Conservation (phyloP, 768 basidiomycete genomes). For the Kwoniella mangroviensis region DNA sequence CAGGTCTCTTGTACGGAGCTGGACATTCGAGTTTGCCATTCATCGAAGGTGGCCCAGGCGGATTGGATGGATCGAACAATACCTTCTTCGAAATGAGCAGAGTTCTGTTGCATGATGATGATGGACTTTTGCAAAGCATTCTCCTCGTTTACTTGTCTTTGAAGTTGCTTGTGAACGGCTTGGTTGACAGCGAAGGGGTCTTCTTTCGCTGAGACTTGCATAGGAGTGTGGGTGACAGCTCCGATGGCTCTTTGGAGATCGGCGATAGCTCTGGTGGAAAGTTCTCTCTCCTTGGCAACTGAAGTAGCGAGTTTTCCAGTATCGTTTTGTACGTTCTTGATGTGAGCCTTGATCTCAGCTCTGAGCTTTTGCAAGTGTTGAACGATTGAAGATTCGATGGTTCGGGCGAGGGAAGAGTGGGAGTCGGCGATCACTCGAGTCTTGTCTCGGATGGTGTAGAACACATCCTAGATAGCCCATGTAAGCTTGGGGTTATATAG, state of each 20-base stretch:
- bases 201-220: conserved; percentile 74
- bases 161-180: conserved; percentile 57
- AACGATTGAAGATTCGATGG: conserved; percentile 95
- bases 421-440: conserved; percentile 92
- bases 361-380: conserved; percentile 96
- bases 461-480: conserved; percentile 71
- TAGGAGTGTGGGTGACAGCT: conserved; percentile 93
- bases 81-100: conserved; percentile 94
- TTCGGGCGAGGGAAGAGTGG: conserved; percentile 92
- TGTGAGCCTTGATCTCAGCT: conserved; percentile 94
- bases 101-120: conserved; percentile 97
- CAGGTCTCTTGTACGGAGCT: conserved; percentile 75
- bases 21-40: conserved; percentile 75
- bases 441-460: conserved; percentile 89
- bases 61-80: conserved; percentile 94
- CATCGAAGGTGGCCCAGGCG: conserved; percentile 95
- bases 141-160: conserved; percentile 87
- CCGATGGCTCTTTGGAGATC: conserved; percentile 86
- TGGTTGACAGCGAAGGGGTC: conserved; percentile 73
- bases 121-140: conserved; percentile 97
- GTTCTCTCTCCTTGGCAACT: conserved; percentile 91
- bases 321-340: conserved; percentile 95
- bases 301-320: conserved; percentile 87
- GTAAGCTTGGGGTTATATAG: background rate
- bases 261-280: conserved; percentile 80